Evolutionary conservation across 352 stramenopile genomes (phyloP).

Genomic region (Thraustotheca clavata): DNA sequence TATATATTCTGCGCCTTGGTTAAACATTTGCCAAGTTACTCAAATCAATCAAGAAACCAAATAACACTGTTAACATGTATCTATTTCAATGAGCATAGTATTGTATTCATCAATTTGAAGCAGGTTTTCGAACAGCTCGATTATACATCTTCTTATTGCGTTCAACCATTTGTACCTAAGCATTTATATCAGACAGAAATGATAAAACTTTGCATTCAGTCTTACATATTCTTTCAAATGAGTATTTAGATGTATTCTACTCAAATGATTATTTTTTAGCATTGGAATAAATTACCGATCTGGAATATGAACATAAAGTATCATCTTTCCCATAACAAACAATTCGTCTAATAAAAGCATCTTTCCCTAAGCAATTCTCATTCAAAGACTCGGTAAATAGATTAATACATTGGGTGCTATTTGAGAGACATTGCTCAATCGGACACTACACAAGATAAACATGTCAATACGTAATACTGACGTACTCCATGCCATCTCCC

Average conservation of each 20-base stretch:
- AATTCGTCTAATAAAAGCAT: constrained; percentile 65
- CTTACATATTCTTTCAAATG: constrained; percentile 3
- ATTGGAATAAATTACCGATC: constrained; percentile 73
- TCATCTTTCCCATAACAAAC: constrained; percentile 81
- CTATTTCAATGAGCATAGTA: background rate
- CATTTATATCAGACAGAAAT: too few relatives aligned
- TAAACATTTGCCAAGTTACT: background rate
- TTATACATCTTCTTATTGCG: constrained; percentile 80
- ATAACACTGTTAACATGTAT: background rate
- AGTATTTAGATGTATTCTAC: background rate
- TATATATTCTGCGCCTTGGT: background rate
- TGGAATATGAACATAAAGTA: constrained; percentile 82
- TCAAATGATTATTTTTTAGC: constrained; percentile 46
- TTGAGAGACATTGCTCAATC: constrained; percentile 12
- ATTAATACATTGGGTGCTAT: background rate
- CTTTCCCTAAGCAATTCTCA: constrained; percentile 38
- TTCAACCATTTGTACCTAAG: constrained; percentile 62
- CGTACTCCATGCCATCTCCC: constrained; percentile 78
- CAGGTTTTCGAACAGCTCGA: constrained; percentile 41
- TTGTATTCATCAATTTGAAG: background rate
- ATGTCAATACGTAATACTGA: background rate
- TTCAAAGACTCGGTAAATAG: background rate
- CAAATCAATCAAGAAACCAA: background rate
- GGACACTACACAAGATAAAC: constrained; percentile 4
- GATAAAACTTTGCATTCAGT: background rate